These are phyloP conservation scores for Neofusicoccum sp. DNA, from an alignment of 2,329 filamentous ascomycete species.

Conservation along the genomic window DNA sequence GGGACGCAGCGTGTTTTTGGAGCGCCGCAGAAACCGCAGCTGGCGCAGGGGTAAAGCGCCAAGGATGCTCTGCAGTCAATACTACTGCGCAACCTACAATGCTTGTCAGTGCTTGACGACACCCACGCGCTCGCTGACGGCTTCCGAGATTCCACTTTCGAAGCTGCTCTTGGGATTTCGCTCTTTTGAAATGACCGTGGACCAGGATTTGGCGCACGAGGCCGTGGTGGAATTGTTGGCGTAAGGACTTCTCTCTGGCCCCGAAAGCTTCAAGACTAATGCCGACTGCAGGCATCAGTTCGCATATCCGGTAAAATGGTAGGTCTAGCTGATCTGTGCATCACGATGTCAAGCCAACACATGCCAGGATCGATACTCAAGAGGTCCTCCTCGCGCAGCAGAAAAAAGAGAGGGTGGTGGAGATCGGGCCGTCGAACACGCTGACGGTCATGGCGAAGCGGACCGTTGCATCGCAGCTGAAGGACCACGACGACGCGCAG, in stretches of 20 bases:
- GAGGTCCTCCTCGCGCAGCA: slow-evolving; percentile 34
- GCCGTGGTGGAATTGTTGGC: slow-evolving; percentile 7
- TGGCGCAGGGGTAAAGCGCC: not conserved
- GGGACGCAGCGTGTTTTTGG: slow-evolving; percentile 3
- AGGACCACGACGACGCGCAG: slow-evolving; percentile 25
- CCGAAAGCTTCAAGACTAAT: not conserved
- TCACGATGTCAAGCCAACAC: not conserved
- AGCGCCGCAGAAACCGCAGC: not conserved
- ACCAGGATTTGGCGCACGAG: slow-evolving; percentile 5
- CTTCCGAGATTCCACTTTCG: not conserved
- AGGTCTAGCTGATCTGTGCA: not conserved
- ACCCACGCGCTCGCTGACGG: not conserved
- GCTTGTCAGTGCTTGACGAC: slow-evolving; percentile 6
- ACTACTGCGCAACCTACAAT: not conserved
- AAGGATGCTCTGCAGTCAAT: slow-evolving; percentile 1
- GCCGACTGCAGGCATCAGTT: slow-evolving; percentile 2
- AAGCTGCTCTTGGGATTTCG: not conserved
- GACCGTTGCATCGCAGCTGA: slow-evolving; percentile 30
- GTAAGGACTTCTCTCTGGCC: not conserved
- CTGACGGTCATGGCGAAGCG: slow-evolving; percentile 43
- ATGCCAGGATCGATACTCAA: slow-evolving; percentile 44
- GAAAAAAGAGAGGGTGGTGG: slow-evolving; percentile 38
- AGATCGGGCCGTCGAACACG: slow-evolving; percentile 43
- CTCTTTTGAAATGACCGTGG: not conserved
- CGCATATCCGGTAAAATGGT: slow-evolving; percentile 10